A percentile compares a stretch with the other conserved stretches of the same genome.
phyloP scores from a whole-genome alignment of 139 green algal genomes.

The Tetradesmus obliquus region DNA sequence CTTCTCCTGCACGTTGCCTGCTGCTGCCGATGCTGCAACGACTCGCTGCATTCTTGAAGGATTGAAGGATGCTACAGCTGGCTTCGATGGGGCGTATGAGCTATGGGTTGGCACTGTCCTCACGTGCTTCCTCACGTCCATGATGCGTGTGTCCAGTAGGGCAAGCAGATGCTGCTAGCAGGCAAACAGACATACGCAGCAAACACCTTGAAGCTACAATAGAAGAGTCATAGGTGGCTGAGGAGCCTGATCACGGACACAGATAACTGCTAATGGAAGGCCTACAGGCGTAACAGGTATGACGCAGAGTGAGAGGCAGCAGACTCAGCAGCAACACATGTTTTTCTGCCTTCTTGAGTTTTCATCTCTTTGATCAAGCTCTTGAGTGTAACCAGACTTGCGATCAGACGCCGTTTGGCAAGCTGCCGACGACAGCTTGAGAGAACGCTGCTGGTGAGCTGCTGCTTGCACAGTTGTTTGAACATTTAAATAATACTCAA shows the following conservation, averaged over 20 bases:
- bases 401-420: not conserved
- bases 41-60: not conserved
- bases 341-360: not conserved
- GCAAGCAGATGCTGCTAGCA: not conserved
- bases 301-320: not conserved
- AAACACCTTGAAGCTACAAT: not conserved
- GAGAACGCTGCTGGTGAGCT: not conserved
- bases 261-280: not conserved
- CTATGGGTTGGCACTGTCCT: not conserved
- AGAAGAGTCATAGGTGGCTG: not conserved
- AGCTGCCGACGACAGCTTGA: not conserved
- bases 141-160: not conserved
- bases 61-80: not conserved
- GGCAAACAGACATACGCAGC: not conserved
- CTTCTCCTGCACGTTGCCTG: not conserved
- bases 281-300: not conserved
- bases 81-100: not conserved
- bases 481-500: not conserved
- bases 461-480: not conserved
- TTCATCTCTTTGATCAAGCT: not conserved
- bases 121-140: not conserved
- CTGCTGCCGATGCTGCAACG: slow-evolving; percentile 9
- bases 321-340: not conserved
- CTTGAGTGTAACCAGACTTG: not conserved
- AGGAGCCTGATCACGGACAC: not conserved